Evolutionary conservation across 177 flowering plant species (phyloP), one percentile per base, ranked within the genome.

Genomic region (Telopea speciosissima): DNA sequence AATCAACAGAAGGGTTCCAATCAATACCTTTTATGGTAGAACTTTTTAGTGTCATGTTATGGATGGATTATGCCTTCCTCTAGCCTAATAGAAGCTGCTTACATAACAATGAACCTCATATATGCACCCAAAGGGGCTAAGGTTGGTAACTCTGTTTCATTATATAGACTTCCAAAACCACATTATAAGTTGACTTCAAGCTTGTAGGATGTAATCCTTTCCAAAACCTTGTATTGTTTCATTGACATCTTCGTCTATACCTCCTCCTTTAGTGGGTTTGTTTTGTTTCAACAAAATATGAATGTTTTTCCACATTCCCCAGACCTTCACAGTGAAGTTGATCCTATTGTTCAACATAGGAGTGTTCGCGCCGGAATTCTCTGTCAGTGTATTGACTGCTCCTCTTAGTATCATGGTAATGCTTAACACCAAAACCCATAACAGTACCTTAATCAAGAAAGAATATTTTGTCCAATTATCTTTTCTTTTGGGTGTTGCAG

Each of bases 1-100:
- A 86, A 81, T 87, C 95, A 65, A 85, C 97, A 13, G 84, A 89
- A 80, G 95, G 86, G 31, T 92, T 87, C 67, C 90, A 84, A 22
- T 80, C 92, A 23, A 70, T 87, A 54, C 95, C 97, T 21, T 90
- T 90, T 68, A 75, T 87, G 13, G 90, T 90, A 0, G 88, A 95
- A 42, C 82, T 90, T 0, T 86, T 92, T 60, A 89, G 97, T 76
- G 83, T 89, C 62, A 87, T 83, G 85, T 23, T 90, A 17, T 72
- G 78, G 73, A 68, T 90, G 58, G 90, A 86, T 74, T 92, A 92
- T 70, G 92, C 82, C 23, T 70, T 76, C 62, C 76, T 88, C 65
- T 89, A 87, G 80, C 36, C 74, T 4, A 22, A 85, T 90, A 0
- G 90, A 92, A 77, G 24, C 79, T 42, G 10, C 45, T 0, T 92